Evolutionary conservation across 495 filamentous ascomycete species (phyloP).

Genomic region (Rusavskia elegans): DNA sequence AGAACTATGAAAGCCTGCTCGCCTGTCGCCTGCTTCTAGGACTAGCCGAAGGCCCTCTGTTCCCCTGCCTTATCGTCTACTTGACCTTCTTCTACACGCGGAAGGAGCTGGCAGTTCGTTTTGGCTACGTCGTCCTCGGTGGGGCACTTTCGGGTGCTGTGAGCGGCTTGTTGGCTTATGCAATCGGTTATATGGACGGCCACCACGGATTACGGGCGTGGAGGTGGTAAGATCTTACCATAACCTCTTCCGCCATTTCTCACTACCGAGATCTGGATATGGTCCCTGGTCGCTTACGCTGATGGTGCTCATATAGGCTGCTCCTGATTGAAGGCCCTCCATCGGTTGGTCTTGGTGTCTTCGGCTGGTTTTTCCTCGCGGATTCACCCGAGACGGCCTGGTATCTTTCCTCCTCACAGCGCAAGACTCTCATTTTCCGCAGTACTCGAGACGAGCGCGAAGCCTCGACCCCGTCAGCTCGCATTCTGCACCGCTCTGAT

Average conservation of each 20-base stretch:
- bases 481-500: conserved; percentile 27
- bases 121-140: conserved; percentile 27
- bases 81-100: conserved; percentile 33
- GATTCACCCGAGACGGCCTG: conserved; percentile 36
- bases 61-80: conserved; percentile 45
- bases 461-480: conserved; percentile 27
- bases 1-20: conserved; percentile 30
- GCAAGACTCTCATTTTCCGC: conserved; percentile 28
- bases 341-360: conserved; percentile 30
- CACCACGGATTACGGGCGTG: conserved; percentile 25
- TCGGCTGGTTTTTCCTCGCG: conserved; percentile 39
- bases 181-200: conserved; percentile 28
- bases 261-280: neutral
- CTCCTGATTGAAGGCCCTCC: conserved; percentile 41
- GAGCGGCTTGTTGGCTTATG: conserved; percentile 30
- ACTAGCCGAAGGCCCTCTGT: conserved; percentile 49
- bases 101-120: conserved; percentile 28
- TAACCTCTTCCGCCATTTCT: neutral
- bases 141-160: conserved; percentile 28
- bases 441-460: conserved; percentile 34
- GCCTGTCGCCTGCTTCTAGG: conserved; percentile 48
- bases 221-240: conserved; percentile 17
- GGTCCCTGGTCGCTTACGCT: neutral
- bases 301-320: conserved; percentile 20
- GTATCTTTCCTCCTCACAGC: conserved; percentile 13